Evolutionary conservation across 2,329 filamentous ascomycete species (phyloP).

Genomic region (Hymenoscyphus albidus): DNA sequence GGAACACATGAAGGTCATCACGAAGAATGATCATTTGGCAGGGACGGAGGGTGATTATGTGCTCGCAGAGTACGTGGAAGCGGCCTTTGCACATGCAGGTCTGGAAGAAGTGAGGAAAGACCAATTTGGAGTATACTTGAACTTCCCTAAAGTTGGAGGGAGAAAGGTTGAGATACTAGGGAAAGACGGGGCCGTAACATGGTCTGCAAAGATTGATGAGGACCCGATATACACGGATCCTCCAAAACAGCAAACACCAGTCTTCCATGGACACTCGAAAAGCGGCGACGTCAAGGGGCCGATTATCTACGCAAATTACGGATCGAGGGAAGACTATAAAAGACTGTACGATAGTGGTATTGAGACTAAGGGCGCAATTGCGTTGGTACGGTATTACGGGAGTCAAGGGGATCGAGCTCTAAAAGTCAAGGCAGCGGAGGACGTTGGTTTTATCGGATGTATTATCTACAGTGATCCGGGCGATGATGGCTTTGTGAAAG

Average conservation of each 20-base stretch:
- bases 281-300: constrained; percentile 82
- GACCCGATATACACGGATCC: constrained; percentile 62
- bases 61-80: constrained; percentile 78
- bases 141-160: constrained; percentile 77
- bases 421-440: constrained; percentile 86
- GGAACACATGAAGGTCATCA: constrained; percentile 72
- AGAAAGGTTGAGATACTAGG: constrained; percentile 78
- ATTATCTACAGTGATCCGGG: constrained; percentile 89
- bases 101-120: constrained; percentile 75
- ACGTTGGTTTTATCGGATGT: constrained; percentile 80
- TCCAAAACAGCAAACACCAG: constrained; percentile 64
- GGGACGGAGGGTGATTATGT: constrained; percentile 92
- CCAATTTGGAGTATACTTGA: constrained; percentile 84
- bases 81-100: constrained; percentile 66
- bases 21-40: constrained; percentile 82
- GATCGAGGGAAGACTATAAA: constrained; percentile 78
- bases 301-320: constrained; percentile 89
- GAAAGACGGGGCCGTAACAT: constrained; percentile 58
- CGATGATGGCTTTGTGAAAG: constrained; percentile 75
- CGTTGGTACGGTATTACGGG: constrained; percentile 76
- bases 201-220: constrained; percentile 84
- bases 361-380: constrained; percentile 74
- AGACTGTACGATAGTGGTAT: constrained; percentile 67
- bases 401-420: constrained; percentile 67
- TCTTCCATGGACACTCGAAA: constrained; percentile 87